Evolutionary conservation across 345 rosid species (phyloP).

Genomic region (Populus simonii): DNA sequence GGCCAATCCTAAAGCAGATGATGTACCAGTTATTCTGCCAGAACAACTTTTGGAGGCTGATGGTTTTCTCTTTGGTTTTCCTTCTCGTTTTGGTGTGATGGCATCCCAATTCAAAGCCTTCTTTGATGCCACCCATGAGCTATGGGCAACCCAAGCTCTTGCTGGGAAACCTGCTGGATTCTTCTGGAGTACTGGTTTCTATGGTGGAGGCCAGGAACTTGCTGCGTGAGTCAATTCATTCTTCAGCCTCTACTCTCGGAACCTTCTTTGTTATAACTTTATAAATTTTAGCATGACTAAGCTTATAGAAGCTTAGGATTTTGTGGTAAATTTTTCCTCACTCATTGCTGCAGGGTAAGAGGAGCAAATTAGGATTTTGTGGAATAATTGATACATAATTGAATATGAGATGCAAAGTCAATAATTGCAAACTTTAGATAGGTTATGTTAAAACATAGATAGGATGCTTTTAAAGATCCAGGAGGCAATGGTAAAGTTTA

Average conservation of each 20-base stretch:
- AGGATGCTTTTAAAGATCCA: too few relatives aligned
- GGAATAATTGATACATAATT: too few relatives aligned
- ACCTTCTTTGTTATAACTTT: background rate
- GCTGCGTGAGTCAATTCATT: slow-evolving; percentile 63
- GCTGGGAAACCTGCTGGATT: slow-evolving; percentile 97
- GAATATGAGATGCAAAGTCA: too few relatives aligned
- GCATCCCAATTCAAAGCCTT: slow-evolving; percentile 87
- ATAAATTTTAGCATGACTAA: background rate
- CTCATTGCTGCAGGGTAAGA: too few relatives aligned
- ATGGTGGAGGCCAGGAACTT: slow-evolving; percentile 96
- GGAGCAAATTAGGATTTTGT: too few relatives aligned
- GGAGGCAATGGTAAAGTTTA: too few relatives aligned
- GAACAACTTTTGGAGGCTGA: slow-evolving; percentile 85
- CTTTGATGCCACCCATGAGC: slow-evolving; percentile 70
- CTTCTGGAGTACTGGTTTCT: slow-evolving; percentile 97
- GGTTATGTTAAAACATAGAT: too few relatives aligned
- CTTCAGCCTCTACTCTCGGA: background rate
- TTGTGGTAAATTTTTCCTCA: too few relatives aligned
- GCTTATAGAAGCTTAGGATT: too few relatives aligned
- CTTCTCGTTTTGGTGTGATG: slow-evolving; percentile 95
- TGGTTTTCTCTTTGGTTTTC: slow-evolving; percentile 88
- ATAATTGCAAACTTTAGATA: too few relatives aligned
- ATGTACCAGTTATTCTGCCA: slow-evolving; percentile 68
- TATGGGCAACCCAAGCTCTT: slow-evolving; percentile 75
- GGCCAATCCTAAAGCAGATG: slow-evolving; percentile 67